phyloP scores from a whole-genome alignment of 495 filamentous ascomycete genomes.

The Tetracladium marchalianum region DNA sequence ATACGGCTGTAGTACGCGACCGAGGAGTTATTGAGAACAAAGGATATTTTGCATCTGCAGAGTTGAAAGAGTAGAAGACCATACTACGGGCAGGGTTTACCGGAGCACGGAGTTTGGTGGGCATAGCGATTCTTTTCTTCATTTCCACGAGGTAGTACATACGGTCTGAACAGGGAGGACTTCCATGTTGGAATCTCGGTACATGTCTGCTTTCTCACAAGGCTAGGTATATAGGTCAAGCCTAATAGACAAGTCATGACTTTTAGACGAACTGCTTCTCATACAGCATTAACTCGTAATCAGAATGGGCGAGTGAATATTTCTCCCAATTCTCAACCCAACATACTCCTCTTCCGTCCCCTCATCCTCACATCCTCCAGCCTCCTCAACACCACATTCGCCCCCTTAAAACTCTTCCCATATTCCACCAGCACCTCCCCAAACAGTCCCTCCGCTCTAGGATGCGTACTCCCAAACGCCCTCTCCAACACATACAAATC shows the following conservation, averaged over 20 bases:
- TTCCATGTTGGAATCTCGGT: no score
- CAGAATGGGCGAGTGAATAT: no score
- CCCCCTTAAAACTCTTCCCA: constrained; percentile 38
- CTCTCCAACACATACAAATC: constrained; percentile 95
- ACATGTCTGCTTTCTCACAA: no score
- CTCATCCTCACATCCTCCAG: constrained; percentile 91
- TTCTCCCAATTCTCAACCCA: constrained; percentile 46
- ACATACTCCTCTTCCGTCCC: constrained; percentile 95
- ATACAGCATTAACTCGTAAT: no score
- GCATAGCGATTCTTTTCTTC: no score
- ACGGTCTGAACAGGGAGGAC: no score
- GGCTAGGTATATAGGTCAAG: no score
- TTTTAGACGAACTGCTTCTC: no score
- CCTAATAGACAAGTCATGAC: no score
- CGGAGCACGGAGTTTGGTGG: no score
- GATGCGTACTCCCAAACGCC: constrained; percentile 94
- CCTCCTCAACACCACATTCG: constrained; percentile 45
- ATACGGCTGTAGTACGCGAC: constrained; percentile 93
- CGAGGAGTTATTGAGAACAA: constrained; percentile 98
- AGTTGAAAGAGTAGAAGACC: constrained; percentile 35
- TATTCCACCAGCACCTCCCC: constrained; percentile 45
- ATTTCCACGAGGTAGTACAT: no score
- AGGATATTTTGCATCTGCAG: constrained; percentile 85
- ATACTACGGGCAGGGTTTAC: no score
- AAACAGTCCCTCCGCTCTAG: constrained; percentile 72